Evolutionary conservation across 805 yeast genomes (phyloP), one percentile per base, ranked within the genome.

Genomic region (Crinitomyces ghanaensis): DNA sequence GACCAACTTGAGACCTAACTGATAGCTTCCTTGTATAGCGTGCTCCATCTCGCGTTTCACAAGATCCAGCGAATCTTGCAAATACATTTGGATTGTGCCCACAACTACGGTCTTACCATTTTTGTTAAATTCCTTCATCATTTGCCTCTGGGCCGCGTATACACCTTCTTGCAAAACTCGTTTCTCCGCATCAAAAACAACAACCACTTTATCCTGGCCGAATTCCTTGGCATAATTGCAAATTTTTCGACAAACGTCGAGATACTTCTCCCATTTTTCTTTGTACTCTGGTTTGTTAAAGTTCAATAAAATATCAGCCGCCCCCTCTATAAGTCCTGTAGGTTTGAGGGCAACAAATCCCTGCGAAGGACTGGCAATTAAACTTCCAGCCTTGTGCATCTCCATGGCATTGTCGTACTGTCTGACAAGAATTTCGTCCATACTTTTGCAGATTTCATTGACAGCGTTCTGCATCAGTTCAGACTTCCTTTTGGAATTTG

Each of bases 271-370:
- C 64, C 81, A 84, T 42, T 57, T 53, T 6, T 45, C 52, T 13
- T 63, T 59, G 45, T 62, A 70, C 26, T 60, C 70, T 8, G 79
- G 72, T 23, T 70, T 62, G 38, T 62, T 48, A 57, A 61, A 81
- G 59, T 82, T 65, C 38, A 66, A 63, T 48, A 86, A 65, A 6
- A 81, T 80, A 14, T 72, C 66, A 9, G 81, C 79, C 2, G 95
- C 93, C 53, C 81, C 70, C 23, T 70, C 63, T 38, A 82, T 74
- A 43, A 88, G 66, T 2, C 96, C 97, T 17, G 95, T 82, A 31
- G 97, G 96, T 60, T 86, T 86, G 50, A 86, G 63, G 2, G 95
- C 97, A 37, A 84, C 81, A 56, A 83, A 86, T 17, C 95, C 95
- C 2, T 95, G 83, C 6, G 94, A 85, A 20, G 88, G 72, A 11